Evolutionary conservation across 108 stramenopile genomes (phyloP).

Genomic region (Nannochloropsis oceanica): DNA sequence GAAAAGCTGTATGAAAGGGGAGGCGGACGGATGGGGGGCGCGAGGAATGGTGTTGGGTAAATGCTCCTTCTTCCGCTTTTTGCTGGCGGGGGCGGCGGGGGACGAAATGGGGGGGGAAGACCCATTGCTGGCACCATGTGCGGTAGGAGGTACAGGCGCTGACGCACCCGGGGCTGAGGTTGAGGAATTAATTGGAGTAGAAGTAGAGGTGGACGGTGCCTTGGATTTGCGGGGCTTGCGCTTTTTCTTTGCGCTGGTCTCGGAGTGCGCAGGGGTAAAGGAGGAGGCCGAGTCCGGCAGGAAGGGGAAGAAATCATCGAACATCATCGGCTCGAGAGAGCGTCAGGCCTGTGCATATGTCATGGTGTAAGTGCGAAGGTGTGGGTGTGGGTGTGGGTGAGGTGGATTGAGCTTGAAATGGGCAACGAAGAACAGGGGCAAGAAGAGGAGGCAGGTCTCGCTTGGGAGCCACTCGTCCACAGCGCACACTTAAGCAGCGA

Average conservation of each 20-base stretch:
- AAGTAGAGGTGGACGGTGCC: no score
- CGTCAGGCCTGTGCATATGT: no score
- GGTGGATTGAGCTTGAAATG: no score
- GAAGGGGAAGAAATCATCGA: neutral
- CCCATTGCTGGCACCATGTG: neutral
- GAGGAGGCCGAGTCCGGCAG: neutral
- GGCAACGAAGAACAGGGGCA: no score
- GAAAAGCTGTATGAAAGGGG: neutral
- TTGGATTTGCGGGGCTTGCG: neutral
- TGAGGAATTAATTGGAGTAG: no score
- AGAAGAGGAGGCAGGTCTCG: no score
- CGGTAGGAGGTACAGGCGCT: no score
- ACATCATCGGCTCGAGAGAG: neutral
- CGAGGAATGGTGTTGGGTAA: neutral
- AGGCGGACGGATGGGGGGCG: neutral
- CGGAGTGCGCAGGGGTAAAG: neutral
- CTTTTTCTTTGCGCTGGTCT: neutral
- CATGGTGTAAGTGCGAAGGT: no score
- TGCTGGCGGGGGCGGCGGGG: neutral
- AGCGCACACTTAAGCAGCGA: no score
- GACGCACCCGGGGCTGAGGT: no score
- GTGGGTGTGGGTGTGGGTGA: no score
- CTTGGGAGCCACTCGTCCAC: no score
- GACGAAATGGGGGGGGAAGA: neutral
- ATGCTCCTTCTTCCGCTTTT: neutral